phyloP scores from a whole-genome alignment of 2,329 filamentous ascomycete genomes.

The Fusarium begoniae region DNA sequence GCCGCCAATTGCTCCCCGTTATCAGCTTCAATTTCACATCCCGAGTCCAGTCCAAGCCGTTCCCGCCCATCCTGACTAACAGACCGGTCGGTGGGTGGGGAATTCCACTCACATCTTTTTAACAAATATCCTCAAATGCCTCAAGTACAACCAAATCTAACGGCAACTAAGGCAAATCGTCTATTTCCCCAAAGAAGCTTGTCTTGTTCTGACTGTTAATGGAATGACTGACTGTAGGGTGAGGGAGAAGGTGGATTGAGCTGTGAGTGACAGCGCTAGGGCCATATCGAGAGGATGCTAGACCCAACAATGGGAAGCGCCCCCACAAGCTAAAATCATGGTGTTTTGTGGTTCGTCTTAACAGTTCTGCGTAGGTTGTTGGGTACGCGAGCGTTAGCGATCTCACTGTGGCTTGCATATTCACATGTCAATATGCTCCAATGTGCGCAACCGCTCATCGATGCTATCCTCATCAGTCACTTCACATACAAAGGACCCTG shows the following conservation, averaged over 20 bases:
- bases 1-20: background rate
- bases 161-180: background rate
- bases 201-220: background rate
- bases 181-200: background rate
- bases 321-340: constrained; percentile 13
- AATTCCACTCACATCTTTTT: background rate
- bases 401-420: constrained; percentile 5
- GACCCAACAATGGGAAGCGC: constrained; percentile 21
- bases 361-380: constrained; percentile 12
- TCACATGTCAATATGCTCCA: constrained; percentile 8
- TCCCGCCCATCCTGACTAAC: background rate
- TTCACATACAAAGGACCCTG: constrained; percentile 2
- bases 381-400: constrained; percentile 17
- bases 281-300: background rate
- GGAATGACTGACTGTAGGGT: constrained; percentile 9
- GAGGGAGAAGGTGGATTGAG: background rate
- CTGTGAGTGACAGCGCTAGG: background rate
- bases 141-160: constrained; percentile 16
- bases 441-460: background rate
- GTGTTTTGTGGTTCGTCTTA: constrained; percentile 11
- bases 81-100: constrained; percentile 11
- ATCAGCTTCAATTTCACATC: constrained; percentile 4
- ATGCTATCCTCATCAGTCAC: constrained; percentile 2
- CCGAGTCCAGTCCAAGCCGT: background rate
- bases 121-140: constrained; percentile 10